phyloP scores from a whole-genome alignment of 495 filamentous ascomycete genomes.

The Talaromyces proteolyticus region DNA sequence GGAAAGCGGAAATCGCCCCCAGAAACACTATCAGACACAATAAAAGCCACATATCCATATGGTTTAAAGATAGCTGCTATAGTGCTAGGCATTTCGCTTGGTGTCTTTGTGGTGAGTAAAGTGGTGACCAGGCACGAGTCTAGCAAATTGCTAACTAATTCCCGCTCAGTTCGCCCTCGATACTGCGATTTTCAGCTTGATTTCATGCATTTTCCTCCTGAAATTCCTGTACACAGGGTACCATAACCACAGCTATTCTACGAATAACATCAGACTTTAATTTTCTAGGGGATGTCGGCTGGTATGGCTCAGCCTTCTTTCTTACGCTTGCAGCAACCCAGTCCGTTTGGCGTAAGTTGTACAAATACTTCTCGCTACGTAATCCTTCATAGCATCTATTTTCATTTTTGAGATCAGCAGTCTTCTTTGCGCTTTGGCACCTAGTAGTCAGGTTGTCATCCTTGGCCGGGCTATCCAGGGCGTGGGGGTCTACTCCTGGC shows the following conservation, averaged over 20 bases:
- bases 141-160: not conserved
- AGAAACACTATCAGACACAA: not conserved
- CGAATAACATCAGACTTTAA: slow-evolving; percentile 64
- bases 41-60: not conserved
- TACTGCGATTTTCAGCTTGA: not conserved
- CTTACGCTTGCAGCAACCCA: slow-evolving; percentile 50
- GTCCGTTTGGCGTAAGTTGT: slow-evolving; percentile 55
- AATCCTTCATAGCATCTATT: slow-evolving; percentile 49
- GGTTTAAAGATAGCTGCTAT: not conserved
- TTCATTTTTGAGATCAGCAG: slow-evolving; percentile 63
- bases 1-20: not conserved
- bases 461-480: slow-evolving; percentile 68
- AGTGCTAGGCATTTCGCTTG: not conserved
- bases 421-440: slow-evolving; percentile 59
- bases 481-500: slow-evolving; percentile 31
- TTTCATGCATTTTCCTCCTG: not conserved
- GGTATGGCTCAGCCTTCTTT: slow-evolving; percentile 60
- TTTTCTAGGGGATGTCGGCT: slow-evolving; percentile 60
- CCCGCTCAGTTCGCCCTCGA: not conserved
- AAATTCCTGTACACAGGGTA: not conserved
- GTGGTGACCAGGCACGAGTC: not conserved
- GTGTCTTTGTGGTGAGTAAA: slow-evolving; percentile 1
- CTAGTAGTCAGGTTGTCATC: slow-evolving; percentile 57
- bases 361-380: slow-evolving; percentile 39
- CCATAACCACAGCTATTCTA: slow-evolving; percentile 20